Base-by-base conservation (phyloP, 495 filamentous ascomycete species). In the Daldinia concentrica region DNA sequence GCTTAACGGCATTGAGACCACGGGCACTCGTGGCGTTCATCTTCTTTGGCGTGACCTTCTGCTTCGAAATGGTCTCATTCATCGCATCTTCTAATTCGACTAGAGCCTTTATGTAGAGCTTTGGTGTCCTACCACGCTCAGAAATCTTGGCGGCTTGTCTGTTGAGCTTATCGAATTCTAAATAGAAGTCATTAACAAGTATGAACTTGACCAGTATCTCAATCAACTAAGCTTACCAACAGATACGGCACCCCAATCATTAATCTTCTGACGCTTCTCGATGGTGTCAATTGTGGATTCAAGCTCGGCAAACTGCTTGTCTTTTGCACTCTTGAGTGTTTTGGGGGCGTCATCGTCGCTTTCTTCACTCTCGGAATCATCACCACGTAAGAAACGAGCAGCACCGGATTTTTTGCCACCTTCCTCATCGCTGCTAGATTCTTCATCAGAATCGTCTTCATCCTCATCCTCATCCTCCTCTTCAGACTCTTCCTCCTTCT, bases 121-220 rank as follows among this genome's bases (percentile, higher is more conserved):
- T 97, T 14, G 96, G 96, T 30, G 88, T 86, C 71, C 90, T 90
- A 64, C 91, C 91, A 56, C 89, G 85, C 81, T 92, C 88, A 67
- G 85, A 87, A 55, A 95, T 86, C 81, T 94, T 95, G 65, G 86
- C 80, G 56, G 97, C 87, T 80, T 97, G 91, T 61, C 94, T 90
- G 84, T 97, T 98, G 77, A 99, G 87, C 85, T 95, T 97, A 80
- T 99, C 95, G 85, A 96, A 98, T 81, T 98, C 94, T 96, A 74
- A 12, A 59, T 45, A 19, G 58, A 66, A 12, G 26, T 68, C 52
- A 26, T 59, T 19, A 70, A 58, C 9, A 41, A 29, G 14, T 30
- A 32, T 24, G 12, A 48, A 12, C 43, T 45, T 43, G 19, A 27
- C 37, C 19, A 9, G 48, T 19, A 34, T 29, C n/a, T 54, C 27